These are phyloP conservation scores for Crotalaria pallida DNA, from an alignment of 306 rosid species.

Conservation along the genomic window DNA sequence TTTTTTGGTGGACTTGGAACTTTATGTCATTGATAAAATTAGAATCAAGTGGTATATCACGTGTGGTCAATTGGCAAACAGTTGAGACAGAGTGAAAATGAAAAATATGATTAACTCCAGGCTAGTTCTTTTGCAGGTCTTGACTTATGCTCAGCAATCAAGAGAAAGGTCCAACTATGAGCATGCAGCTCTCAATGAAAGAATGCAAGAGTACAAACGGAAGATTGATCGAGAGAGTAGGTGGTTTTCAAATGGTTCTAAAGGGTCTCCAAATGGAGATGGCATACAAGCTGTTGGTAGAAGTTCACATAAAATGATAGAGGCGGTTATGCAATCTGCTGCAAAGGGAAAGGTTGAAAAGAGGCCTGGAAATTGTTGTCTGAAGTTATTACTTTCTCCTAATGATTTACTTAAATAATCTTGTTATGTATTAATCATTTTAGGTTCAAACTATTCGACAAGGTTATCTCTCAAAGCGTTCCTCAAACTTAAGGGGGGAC, in stretches of 20 bases:
- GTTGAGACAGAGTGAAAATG: constrained; percentile 8
- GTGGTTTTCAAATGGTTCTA: constrained; percentile 88
- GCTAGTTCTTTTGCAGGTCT: constrained; percentile 59
- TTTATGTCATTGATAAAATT: not conserved
- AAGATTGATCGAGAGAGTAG: constrained; percentile 97
- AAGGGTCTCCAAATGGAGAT: constrained; percentile 98
- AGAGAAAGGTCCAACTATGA: constrained; percentile 97
- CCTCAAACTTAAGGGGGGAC: constrained; percentile 95
- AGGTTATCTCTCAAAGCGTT: constrained; percentile 99
- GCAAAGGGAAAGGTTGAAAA: constrained; percentile 90
- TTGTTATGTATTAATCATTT: constrained; percentile 1
- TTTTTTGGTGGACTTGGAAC: not conserved
- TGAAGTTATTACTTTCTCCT: not conserved
- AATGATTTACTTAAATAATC: not conserved
- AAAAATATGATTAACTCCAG: constrained; percentile 4
- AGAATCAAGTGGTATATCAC: constrained; percentile 1
- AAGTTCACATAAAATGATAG: constrained; percentile 99
- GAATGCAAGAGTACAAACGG: constrained; percentile 96
- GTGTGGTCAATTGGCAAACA: not conserved
- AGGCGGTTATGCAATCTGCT: constrained; percentile 99
- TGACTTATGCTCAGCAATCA: constrained; percentile 98
- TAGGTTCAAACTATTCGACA: constrained; percentile 99
- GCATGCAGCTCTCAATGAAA: constrained; percentile 95
- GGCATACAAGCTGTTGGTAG: constrained; percentile 99
- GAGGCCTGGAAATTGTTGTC: constrained; percentile 7